phyloP scores from a whole-genome alignment of 352 stramenopile species.

The Phytophthora syringae region DNA sequence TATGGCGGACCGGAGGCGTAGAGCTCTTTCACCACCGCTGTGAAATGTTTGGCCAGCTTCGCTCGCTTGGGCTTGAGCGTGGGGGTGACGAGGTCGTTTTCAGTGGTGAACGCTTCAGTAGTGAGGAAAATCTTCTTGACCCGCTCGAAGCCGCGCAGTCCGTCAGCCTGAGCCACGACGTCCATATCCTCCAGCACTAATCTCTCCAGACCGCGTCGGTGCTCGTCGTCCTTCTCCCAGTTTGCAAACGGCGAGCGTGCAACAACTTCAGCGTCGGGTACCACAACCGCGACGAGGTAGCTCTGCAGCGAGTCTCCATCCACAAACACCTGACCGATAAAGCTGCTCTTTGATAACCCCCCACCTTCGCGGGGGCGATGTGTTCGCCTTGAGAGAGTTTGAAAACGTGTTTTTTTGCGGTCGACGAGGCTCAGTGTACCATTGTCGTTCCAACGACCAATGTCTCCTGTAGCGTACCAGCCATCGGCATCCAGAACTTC shows the following conservation, averaged over 20 bases:
- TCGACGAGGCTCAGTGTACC: constrained; percentile 89
- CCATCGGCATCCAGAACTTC: constrained; percentile 90
- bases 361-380: constrained; percentile 95
- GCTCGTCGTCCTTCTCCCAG: constrained; percentile 14
- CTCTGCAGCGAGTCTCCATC: constrained; percentile 94
- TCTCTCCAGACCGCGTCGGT: constrained; percentile 28
- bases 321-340: constrained; percentile 94
- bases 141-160: constrained; percentile 93
- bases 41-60: constrained; percentile 56
- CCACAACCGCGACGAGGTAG: constrained; percentile 92
- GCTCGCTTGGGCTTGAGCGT: constrained; percentile 96
- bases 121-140: constrained; percentile 90
- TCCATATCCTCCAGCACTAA: constrained; percentile 44
- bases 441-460: constrained; percentile 92
- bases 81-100: constrained; percentile 94
- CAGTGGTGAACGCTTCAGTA: constrained; percentile 82
- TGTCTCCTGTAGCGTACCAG: constrained; percentile 97
- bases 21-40: constrained; percentile 55
- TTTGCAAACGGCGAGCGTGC: constrained; percentile 4
- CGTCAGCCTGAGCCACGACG: constrained; percentile 34
- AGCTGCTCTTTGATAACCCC: constrained; percentile 92
- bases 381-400: constrained; percentile 95
- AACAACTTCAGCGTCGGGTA: constrained; percentile 89
- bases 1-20: constrained; percentile 30
- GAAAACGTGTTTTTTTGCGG: constrained; percentile 93